These are phyloP conservation scores for Nepenthes mirabilis DNA, from an alignment of 148 eudicot genomes.

Conservation along the genomic window DNA sequence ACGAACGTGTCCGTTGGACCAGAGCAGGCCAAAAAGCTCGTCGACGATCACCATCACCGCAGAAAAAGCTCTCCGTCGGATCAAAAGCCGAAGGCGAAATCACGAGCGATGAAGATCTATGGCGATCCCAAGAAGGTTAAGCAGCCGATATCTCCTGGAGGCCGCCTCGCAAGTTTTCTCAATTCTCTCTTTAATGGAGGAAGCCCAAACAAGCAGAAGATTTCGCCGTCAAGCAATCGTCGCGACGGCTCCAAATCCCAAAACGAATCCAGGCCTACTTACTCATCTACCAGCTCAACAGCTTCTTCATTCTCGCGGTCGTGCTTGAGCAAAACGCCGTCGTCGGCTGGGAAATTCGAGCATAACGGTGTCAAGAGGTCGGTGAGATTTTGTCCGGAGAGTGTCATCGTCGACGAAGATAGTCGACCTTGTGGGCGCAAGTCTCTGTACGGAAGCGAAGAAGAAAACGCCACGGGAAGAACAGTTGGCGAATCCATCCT, in stretches of 20 bases:
- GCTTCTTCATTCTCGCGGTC: constrained; percentile 50
- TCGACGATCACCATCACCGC: too few relatives aligned
- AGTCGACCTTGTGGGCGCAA: too few relatives aligned
- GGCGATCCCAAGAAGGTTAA: constrained; percentile 69
- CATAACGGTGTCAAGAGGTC: constrained; percentile 25
- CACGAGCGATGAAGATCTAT: constrained; percentile 72
- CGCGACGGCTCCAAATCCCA: constrained; percentile 12
- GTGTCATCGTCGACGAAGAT: constrained; percentile 5
- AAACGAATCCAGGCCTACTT: constrained; percentile 8
- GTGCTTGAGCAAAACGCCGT: constrained; percentile 48
- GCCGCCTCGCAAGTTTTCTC: constrained; percentile 56
- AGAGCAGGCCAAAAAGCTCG: background rate
- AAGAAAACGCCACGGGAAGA: too few relatives aligned
- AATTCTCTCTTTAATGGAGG: constrained; percentile 52
- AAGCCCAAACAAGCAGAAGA: constrained; percentile 27
- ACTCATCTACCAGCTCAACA: constrained; percentile 23
- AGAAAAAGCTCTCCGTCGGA: background rate
- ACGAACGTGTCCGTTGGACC: constrained; percentile 33
- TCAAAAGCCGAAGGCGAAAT: constrained; percentile 11
- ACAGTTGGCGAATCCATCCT: background rate
- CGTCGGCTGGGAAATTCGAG: constrained; percentile 16
- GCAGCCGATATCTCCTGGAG: constrained; percentile 89
- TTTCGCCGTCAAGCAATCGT: constrained; percentile 4
- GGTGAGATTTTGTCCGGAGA: constrained; percentile 30
- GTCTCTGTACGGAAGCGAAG: constrained; percentile 10